Percentiles rank a stretch among this genome's conserved stretches.
Evolutionary conservation across 495 filamentous ascomycete genomes (phyloP).

Genomic region (Chaetomium cochliodes): DNA sequence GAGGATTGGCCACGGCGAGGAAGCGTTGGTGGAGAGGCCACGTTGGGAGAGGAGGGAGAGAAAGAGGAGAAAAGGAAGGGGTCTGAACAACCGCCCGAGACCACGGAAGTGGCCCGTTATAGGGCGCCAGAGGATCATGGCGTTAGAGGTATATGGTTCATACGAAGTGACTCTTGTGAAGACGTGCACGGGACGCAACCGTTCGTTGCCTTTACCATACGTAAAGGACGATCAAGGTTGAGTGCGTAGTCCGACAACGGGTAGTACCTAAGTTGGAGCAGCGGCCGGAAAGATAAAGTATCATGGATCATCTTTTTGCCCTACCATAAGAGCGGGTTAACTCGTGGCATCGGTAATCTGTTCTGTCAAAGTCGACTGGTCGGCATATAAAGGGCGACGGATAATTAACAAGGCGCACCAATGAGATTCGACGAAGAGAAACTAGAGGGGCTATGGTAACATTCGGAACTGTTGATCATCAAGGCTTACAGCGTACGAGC

Average conservation of each 20-base stretch:
- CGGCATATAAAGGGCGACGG: background rate
- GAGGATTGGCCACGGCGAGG: constrained; percentile 46
- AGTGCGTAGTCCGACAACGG: background rate
- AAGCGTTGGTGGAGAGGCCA: background rate
- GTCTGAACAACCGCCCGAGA: background rate
- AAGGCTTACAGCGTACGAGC: background rate
- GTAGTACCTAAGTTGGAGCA: background rate
- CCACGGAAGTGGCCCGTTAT: background rate
- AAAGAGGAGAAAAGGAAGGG: background rate
- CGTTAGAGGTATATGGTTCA: background rate
- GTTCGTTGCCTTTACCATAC: no score
- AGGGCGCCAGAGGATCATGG: background rate
- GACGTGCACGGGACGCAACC: no score
- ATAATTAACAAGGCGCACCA: constrained; percentile 1
- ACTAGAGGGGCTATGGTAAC: background rate
- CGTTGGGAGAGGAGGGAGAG: background rate
- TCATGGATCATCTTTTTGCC: no score
- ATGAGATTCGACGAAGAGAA: background rate
- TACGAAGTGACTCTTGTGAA: background rate
- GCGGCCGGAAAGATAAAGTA: no score
- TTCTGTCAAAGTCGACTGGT: background rate
- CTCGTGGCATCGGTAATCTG: background rate
- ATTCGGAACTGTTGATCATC: background rate
- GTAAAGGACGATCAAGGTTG: no score
- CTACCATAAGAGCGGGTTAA: background rate